Conservation (phyloP, 1,139 yeast species). For the Geotrichum siamense region DNA sequence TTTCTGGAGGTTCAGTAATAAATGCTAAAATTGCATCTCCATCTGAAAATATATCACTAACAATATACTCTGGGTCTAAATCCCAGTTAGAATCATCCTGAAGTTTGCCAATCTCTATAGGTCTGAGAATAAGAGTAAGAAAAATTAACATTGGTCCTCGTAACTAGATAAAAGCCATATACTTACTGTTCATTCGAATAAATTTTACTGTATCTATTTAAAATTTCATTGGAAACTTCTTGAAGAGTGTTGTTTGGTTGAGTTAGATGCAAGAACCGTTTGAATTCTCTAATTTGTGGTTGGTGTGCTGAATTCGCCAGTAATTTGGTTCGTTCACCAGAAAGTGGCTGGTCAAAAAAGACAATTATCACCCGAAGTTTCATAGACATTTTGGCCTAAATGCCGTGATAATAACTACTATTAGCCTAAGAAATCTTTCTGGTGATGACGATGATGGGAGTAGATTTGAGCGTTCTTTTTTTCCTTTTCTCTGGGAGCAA, state of each 20-base stretch:
- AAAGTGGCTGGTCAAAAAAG: constrained; percentile 5
- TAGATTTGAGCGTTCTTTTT: neutral
- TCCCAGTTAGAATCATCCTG: constrained; percentile 66
- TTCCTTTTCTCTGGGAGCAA: no score
- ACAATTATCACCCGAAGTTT: constrained; percentile 13
- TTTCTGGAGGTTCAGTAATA: neutral
- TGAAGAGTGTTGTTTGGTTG: constrained; percentile 41
- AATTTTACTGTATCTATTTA: constrained; percentile 46
- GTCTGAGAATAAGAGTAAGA: neutral
- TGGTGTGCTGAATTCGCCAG: neutral
- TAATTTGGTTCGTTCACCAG: constrained; percentile 2
- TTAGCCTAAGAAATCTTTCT: no score
- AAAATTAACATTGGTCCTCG: no score
- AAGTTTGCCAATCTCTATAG: constrained; percentile 45
- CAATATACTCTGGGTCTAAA: constrained; percentile 65
- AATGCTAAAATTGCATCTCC: constrained; percentile 42
- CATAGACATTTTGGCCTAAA: constrained; percentile 11
- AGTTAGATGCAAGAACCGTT: constrained; percentile 53
- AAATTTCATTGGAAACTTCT: constrained; percentile 46
- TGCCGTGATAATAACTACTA: no score
- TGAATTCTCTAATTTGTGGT: constrained; percentile 12
- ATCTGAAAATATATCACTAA: constrained; percentile 53
- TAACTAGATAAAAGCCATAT: neutral
- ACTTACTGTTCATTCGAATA: constrained; percentile 48
- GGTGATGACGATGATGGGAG: no score